Evolutionary conservation across 2,329 filamentous ascomycete genomes (phyloP), one percentile per base, ranked within the genome.

Genomic region (Aspergillaceae sp.): DNA sequence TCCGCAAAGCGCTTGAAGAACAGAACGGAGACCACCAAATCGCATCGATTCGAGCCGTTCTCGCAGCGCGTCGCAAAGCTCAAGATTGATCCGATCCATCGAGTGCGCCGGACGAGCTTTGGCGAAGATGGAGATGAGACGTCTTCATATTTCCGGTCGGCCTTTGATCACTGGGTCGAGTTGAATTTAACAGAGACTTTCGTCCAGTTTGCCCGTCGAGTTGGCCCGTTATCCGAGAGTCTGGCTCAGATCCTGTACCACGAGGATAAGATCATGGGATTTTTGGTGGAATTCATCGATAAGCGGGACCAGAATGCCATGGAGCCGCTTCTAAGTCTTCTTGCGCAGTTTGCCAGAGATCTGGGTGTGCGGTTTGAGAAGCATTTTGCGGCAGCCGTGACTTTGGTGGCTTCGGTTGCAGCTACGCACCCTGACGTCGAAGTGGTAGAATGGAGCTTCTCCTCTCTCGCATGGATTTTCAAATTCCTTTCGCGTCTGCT

Each of bases 401-500:
- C 75, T 45, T 73, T 94, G 45, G 81, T 98, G 45, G 79, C 87
- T 35, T 80, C 81, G 10, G 78, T 97, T 53, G 90, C 89, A 7
- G 83, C 83, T 45, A 85, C 81, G 57, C 81, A 87, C 44, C 77
- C 86, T 47, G 84, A 87, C 59, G 83, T 87, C 28, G 87, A 90
- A 52, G 89, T 94, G n/a, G 87, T 97, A 43, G 92, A 98, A 70
- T 97, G 91, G 90, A 91, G 87, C 43, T 98, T 98, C 69, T 88
- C 84, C 8, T 90, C 87, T 56, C 74, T 98, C 46, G 89, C 92
- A 40, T 98, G 94, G 75, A 75, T 97, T 36, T 96, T 98, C 78
- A 98, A 98, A 64, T 97, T 97, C 61, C 78, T 98, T 4, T 94
- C 89, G 2, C 83, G 87, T 52, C 77, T 97, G 0, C 70, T 98